A percentile compares a stretch with the other conserved stretches of the same genome.
Evolutionary conservation across 441 rosid species (phyloP).

Genomic region (Populus trichocarpa): DNA sequence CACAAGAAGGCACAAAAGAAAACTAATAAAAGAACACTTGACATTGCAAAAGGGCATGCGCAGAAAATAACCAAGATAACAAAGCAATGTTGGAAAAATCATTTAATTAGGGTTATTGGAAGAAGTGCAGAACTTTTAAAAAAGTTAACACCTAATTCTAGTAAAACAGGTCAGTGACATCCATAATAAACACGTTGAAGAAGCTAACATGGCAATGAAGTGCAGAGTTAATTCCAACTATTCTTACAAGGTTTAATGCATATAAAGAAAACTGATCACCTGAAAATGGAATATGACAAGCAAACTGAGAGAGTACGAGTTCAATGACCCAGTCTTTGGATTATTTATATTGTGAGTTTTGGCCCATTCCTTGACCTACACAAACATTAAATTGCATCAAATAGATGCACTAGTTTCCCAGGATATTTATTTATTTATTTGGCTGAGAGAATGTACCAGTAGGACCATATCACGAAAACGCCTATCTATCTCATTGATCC

Average conservation of each 20-base stretch:
- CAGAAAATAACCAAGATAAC: too few species aligned
- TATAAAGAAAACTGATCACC: conserved; percentile 33
- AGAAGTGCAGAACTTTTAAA: too few species aligned
- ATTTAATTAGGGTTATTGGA: too few species aligned
- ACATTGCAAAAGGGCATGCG: too few species aligned
- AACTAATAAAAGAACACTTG: too few species aligned
- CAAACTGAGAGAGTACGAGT: conserved; percentile 80
- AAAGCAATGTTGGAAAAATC: too few species aligned
- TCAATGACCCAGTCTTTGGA: conserved; percentile 62
- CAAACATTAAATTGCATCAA: conserved; percentile 14
- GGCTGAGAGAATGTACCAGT: conserved; percentile 43
- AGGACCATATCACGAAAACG: conserved; percentile 83
- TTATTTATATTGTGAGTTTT: conserved; percentile 73
- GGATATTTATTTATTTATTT: background rate
- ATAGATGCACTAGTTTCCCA: conserved; percentile 9
- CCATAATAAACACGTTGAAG: too few species aligned
- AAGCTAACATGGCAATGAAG: background rate
- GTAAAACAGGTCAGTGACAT: too few species aligned
- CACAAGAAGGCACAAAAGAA: too few species aligned
- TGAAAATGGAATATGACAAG: conserved; percentile 94
- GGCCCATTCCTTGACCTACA: conserved; percentile 98
- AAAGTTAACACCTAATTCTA: too few species aligned
- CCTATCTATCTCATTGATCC: conserved; percentile 78
- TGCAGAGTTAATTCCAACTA: background rate
- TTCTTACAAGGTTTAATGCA: background rate